Percentiles rank a stretch among this genome's conserved stretches.
phyloP scores from a whole-genome alignment of 2,329 filamentous ascomycete genomes.

The Aspergillus sojae region DNA sequence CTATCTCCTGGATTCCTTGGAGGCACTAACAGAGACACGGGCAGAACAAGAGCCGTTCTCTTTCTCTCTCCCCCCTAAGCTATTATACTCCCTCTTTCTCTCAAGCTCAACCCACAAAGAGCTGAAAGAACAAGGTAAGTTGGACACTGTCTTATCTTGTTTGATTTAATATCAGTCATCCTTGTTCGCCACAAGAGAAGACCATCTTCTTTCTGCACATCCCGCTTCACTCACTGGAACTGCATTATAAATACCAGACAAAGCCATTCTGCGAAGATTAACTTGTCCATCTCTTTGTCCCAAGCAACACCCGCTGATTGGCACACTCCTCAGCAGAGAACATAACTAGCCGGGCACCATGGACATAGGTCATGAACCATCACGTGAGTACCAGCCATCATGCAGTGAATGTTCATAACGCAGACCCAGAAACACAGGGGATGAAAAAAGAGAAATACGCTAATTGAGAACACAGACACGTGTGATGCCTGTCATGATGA shows the following conservation, averaged over 20 bases:
- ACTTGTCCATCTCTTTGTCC: neutral
- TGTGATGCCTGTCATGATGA: neutral
- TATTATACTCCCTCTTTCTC: neutral
- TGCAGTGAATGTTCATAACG: neutral
- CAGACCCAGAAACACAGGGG: neutral
- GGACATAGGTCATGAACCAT: slow-evolving; percentile 19
- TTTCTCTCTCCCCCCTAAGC: neutral
- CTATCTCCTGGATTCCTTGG: neutral
- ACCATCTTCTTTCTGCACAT: neutral
- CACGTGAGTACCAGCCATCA: slow-evolving; percentile 18
- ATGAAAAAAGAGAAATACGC: neutral
- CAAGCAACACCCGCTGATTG: neutral
- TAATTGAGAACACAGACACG: neutral
- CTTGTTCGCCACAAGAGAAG: neutral
- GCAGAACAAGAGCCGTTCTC: neutral
- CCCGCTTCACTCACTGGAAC: neutral
- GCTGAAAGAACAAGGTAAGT: neutral
- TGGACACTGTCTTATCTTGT: neutral
- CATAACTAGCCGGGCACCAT: neutral
- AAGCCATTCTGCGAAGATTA: neutral
- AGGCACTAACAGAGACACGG: neutral
- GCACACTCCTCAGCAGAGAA: neutral
- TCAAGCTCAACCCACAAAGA: neutral
- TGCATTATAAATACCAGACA: neutral
- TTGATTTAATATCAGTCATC: neutral